Evolutionary conservation across 257 asterid species (phyloP), one percentile per base, ranked within the genome.

Genomic region (Eucommia ulmoides): DNA sequence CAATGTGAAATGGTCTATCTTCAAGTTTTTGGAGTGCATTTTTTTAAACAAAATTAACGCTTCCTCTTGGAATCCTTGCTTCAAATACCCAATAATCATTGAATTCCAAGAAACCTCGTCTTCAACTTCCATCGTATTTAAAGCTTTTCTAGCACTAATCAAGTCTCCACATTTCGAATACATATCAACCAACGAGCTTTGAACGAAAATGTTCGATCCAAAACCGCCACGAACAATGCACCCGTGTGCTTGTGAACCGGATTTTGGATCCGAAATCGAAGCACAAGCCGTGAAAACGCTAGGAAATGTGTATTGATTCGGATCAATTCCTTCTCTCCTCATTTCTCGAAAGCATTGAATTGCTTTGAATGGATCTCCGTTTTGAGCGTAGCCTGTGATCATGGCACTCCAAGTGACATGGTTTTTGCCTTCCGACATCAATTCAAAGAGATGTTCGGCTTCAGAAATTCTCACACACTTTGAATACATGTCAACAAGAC

Each of bases 321-420:
- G 82, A 63, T 67, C 84, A 50, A 76, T 21, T 46, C 84, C 88
- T 50, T 74, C 79, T 9, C 33, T 62, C 60, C 77, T 73, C 96
- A 84, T 84, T 24, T 71, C 61, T 42, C 54, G 54, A 59, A 84
- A 88, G 61, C 94, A 82, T 63, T 33, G 65, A 18, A 80, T 68
- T 10, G 83, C 74, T 64, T 66, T 52, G 0, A 53, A 17, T 1
- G 69, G 68, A 53, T 82, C 69, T 0, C 89, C 83, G 23, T 79
- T 84, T 19, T 51, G 62, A 22, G 94, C 75, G 64, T 84, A 84
- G 14, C 94, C 96, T 22, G 71, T 80, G 23, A 88, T 62, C 87
- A 82, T 78, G 8, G 94, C 95, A 12, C 93, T 88, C 94, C 95
- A 88, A 49, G 96, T 80, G 33, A 88, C 97, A 22, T 88, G 95